Base-by-base conservation (phyloP, 108 stramenopile species). In the Cafeteria roenbergensis region DNA sequence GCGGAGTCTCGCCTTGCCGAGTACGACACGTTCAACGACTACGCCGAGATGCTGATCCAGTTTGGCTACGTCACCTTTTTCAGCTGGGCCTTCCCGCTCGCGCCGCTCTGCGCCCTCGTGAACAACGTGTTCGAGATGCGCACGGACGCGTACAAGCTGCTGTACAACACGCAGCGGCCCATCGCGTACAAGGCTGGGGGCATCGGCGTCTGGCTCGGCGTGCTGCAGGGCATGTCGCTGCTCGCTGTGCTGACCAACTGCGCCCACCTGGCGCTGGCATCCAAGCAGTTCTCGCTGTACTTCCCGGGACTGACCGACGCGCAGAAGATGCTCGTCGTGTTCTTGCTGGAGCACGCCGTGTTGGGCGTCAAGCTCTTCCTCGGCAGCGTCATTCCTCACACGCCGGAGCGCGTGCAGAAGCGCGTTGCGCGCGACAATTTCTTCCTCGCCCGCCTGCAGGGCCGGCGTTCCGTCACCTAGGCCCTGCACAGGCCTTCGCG, bases 61-160 rank as follows among this genome's bases (percentile, higher is more conserved):
- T 94, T 91, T 67, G 86, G 93, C 52, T 95, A 91, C 73, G 92
- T 92, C 6, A 87, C 93, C 9, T 91, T 94, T 52, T 98, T 98
- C 76, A 88, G 89, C 34, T 87, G 89, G 21, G 90, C 94, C 20
- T 78, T 94, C 35, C 97, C 97, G 6, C 81, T 95, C 34, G 92
- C 93, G 20, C 90, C 91, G 9, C 61, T 95, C 25, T 83, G 94
- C 51, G 86, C 85, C 37, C 78, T 98, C 29, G 65, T 95, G 54
- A 93, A 93, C 75, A 91, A 93, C 70, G 82, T 93, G 52, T 25
- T 93, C 35, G 87, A 86, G 60, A 92, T 94, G 80, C 78, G 93
- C 38, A 73, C 93, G 26, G 91, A 95, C 75, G 91, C 90, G 0
- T 95, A 88, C 85, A 98, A 98, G 74, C 80, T 98, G 54, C 92